These are phyloP conservation scores for Brassica juncea DNA, from an alignment of 345 rosid genomes.

Conservation along the genomic window DNA sequence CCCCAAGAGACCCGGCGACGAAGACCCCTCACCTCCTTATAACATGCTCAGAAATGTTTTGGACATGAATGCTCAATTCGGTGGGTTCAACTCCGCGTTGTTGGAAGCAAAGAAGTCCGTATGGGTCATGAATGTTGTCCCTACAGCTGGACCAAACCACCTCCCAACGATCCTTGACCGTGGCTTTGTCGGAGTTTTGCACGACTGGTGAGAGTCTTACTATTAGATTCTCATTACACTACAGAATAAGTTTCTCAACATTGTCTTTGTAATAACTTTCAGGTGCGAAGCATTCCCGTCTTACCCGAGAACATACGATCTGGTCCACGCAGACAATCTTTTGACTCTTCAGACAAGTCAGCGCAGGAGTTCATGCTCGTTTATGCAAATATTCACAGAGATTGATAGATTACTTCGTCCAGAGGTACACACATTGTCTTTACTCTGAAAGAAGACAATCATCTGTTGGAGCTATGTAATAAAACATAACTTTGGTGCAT, in stretches of 20 bases:
- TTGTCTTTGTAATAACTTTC: slow-evolving; percentile 19
- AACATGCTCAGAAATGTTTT: slow-evolving; percentile 96
- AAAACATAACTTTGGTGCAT: slow-evolving; percentile 35
- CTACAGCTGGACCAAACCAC: slow-evolving; percentile 77
- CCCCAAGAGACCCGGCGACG: slow-evolving; percentile 99
- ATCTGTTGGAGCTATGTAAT: not conserved
- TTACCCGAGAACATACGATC: slow-evolving; percentile 91
- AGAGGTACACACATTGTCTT: slow-evolving; percentile 58
- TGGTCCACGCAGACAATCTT: slow-evolving; percentile 88
- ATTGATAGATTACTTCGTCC: slow-evolving; percentile 96
- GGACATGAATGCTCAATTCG: slow-evolving; percentile 95
- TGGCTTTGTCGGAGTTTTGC: slow-evolving; percentile 89
- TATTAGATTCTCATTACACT: not conserved
- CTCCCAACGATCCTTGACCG: slow-evolving; percentile 90
- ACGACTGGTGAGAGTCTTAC: slow-evolving; percentile 67
- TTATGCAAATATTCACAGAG: slow-evolving; percentile 69
- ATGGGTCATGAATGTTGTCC: slow-evolving; percentile 99
- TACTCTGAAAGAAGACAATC: not conserved
- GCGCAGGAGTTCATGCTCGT: slow-evolving; percentile 50
- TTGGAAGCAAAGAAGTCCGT: slow-evolving; percentile 78
- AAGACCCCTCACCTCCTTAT: slow-evolving; percentile 96
- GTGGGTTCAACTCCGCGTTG: slow-evolving; percentile 86
- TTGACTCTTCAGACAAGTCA: slow-evolving; percentile 60
- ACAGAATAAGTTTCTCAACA: not conserved
- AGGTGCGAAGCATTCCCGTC: slow-evolving; percentile 99